phyloP scores from a whole-genome alignment of 192 early-diverging fungal species.

The Hyaloraphidium curvatum region DNA sequence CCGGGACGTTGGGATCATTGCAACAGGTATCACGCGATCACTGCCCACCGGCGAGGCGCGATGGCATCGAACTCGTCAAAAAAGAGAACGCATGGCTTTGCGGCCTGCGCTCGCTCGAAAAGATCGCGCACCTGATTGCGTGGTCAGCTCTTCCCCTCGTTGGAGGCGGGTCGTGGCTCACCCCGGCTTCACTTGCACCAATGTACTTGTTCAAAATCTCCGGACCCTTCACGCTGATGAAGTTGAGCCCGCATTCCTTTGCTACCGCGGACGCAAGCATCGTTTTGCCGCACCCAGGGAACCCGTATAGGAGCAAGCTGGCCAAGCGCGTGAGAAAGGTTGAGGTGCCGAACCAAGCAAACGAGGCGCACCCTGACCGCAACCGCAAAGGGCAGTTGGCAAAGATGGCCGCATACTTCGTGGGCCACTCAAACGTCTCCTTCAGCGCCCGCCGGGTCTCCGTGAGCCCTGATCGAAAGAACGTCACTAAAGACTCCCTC shows the following conservation, averaged over 20 bases:
- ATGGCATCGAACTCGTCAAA: conserved; percentile 99
- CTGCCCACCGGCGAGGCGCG: conserved; percentile 58
- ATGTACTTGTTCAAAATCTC: conserved; percentile 98
- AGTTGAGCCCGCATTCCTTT: conserved; percentile 90
- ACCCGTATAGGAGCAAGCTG: conserved; percentile 81
- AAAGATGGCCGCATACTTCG: conserved; percentile 80
- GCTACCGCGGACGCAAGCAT: conserved; percentile 86
- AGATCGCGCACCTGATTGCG: conserved; percentile 50
- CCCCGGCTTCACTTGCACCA: conserved; percentile 86
- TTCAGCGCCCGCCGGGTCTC: conserved; percentile 59
- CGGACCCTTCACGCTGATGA: conserved; percentile 93
- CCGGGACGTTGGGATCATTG: not conserved
- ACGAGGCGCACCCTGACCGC: conserved; percentile 64
- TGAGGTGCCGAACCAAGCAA: not conserved
- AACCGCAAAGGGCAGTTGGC: conserved; percentile 69
- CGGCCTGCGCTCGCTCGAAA: conserved; percentile 82
- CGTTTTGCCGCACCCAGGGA: conserved; percentile 98
- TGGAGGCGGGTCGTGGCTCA: conserved; percentile 20
- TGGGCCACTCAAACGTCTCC: conserved; percentile 91
- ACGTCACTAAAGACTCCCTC: conserved; percentile 1
- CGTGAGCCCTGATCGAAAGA: conserved; percentile 30
- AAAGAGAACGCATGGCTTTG: conserved; percentile 86
- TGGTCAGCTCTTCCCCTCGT: not conserved
- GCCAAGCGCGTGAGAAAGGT: not conserved
- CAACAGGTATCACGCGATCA: not conserved